Conservation (phyloP, 805 yeast species). For the Saccharomycopsis sp. region DNA sequence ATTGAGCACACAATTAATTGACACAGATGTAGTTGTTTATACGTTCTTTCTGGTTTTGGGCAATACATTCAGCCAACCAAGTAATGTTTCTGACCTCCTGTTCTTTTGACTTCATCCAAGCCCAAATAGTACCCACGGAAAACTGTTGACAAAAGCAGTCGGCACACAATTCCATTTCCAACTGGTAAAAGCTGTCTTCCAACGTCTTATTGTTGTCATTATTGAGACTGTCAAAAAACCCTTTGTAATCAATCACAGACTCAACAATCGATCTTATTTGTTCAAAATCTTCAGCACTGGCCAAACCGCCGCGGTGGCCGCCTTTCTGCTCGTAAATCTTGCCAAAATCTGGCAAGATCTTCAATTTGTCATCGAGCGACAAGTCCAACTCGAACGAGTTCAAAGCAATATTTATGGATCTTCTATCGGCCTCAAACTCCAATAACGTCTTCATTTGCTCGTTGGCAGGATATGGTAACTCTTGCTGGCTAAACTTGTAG, state of each 20-base stretch:
- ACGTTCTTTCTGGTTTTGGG: constrained; percentile 94
- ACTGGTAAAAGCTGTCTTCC: constrained; percentile 89
- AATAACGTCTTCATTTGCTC: constrained; percentile 74
- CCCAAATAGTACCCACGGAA: constrained; percentile 84
- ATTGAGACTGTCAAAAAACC: constrained; percentile 37
- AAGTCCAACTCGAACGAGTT: constrained; percentile 84
- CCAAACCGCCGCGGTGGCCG: constrained; percentile 37
- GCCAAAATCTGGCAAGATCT: constrained; percentile 77
- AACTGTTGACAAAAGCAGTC: constrained; percentile 96
- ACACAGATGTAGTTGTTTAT: constrained; percentile 86
- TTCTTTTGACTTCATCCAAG: constrained; percentile 92
- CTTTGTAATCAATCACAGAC: constrained; percentile 56
- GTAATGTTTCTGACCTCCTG: constrained; percentile 96
- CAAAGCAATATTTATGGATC: constrained; percentile 83
- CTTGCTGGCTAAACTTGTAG: constrained; percentile 47
- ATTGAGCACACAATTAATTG: too few species aligned
- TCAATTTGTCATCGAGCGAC: constrained; percentile 57
- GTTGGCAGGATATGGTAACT: constrained; percentile 65
- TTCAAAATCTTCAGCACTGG: constrained; percentile 79
- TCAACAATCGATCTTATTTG: constrained; percentile 60
- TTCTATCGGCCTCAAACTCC: constrained; percentile 89
- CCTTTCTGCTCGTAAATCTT: constrained; percentile 64
- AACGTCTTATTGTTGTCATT: constrained; percentile 49
- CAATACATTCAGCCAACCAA: constrained; percentile 99
- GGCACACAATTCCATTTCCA: constrained; percentile 87